Percentiles rank a stretch among this genome's conserved stretches.
Conservation (phyloP, 495 filamentous ascomycete genomes). For the Annulohypoxylon maeteangense region DNA sequence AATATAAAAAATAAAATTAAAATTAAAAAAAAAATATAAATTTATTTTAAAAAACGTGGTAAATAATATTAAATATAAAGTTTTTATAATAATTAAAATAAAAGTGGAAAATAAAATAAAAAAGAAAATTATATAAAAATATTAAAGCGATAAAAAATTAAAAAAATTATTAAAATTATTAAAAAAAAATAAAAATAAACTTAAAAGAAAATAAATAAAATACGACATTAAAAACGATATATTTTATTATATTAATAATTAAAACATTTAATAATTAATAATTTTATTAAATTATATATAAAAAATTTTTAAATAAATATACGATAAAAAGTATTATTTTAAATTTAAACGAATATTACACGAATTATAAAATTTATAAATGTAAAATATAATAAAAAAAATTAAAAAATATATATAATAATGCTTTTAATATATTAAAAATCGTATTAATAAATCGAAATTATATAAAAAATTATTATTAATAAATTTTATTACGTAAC, state of each 20-base stretch:
- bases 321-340: background rate
- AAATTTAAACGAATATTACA: background rate
- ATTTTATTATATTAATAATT: background rate
- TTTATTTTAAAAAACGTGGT: too few species aligned
- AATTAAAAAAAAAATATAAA: too few species aligned
- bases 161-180: background rate
- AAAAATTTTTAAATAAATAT: background rate
- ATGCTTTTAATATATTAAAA: background rate
- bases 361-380: background rate
- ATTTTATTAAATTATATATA: background rate
- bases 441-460: background rate
- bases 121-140: background rate
- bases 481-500: background rate
- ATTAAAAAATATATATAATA: background rate
- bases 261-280: background rate
- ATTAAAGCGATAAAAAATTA: too few species aligned
- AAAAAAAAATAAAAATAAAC: background rate
- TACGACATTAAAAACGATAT: background rate
- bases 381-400: background rate
- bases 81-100: background rate
- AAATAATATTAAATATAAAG: too few species aligned
- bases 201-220: background rate
- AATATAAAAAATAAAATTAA: too few species aligned
- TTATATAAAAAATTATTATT: background rate
- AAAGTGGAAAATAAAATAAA: background rate